These are phyloP conservation scores for Leccinum subgranulosum DNA, from an alignment of 768 basidiomycete species.

Conservation along the genomic window DNA sequence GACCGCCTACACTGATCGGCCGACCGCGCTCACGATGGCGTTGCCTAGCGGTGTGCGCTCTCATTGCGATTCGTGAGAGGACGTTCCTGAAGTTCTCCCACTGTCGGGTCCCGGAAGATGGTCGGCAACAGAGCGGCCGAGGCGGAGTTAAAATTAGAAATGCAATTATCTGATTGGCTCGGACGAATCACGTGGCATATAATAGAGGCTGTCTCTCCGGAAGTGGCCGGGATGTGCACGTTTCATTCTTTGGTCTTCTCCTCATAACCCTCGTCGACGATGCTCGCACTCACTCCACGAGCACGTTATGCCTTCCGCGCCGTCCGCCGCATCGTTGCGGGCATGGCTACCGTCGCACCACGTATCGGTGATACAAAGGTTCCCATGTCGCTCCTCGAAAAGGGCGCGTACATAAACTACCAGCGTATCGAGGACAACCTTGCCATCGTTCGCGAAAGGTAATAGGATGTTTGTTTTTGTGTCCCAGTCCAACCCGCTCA, in stretches of 20 bases:
- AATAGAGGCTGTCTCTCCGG: background rate
- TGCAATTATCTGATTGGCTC: background rate
- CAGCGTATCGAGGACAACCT: conserved; percentile 99
- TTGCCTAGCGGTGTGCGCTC: background rate
- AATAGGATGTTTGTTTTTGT: conserved; percentile 1
- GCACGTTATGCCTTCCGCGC: conserved; percentile 52
- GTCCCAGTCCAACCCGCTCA: background rate
- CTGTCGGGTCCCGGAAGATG: background rate
- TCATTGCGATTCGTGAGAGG: background rate
- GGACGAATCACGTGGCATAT: background rate
- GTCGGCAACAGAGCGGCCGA: conserved; percentile 14
- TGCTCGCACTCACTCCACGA: conserved; percentile 58
- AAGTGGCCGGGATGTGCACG: background rate
- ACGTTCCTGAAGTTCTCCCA: background rate
- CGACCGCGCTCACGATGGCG: background rate
- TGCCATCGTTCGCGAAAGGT: conserved; percentile 82
- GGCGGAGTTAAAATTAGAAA: background rate
- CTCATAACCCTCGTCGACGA: conserved; percentile 37
- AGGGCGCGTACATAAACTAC: conserved; percentile 85
- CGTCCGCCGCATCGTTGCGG: conserved; percentile 52
- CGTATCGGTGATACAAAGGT: conserved; percentile 90
- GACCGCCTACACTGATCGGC: background rate
- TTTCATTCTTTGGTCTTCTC: background rate
- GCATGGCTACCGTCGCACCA: conserved; percentile 78
- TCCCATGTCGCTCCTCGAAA: conserved; percentile 82